These are phyloP conservation scores for Groenewaldozyma auringiensis DNA, from an alignment of 1,139 yeast species.

Conservation along the genomic window DNA sequence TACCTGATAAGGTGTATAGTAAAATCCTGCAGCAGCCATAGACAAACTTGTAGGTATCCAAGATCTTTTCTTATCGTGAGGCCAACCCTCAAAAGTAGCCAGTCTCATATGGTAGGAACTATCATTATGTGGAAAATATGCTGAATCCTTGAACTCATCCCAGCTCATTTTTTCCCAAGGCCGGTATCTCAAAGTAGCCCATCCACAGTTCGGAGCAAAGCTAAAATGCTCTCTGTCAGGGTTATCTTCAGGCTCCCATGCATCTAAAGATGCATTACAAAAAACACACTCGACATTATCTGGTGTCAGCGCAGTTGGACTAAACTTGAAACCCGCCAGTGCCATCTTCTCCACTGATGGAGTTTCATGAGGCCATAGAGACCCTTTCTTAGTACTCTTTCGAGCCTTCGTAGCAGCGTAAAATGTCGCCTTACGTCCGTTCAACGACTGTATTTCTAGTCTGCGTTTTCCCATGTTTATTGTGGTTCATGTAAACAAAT, in stretches of 20 bases:
- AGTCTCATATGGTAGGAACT: slow-evolving; percentile 39
- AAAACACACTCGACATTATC: slow-evolving; percentile 57
- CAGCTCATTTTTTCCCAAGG: slow-evolving; percentile 20
- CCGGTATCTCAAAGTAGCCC: slow-evolving; percentile 27
- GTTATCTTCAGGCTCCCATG: slow-evolving; percentile 34
- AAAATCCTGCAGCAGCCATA: slow-evolving; percentile 65
- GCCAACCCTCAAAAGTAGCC: slow-evolving; percentile 52
- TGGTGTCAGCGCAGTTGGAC: slow-evolving; percentile 37
- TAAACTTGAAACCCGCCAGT: slow-evolving; percentile 59
- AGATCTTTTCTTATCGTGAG: slow-evolving; percentile 39
- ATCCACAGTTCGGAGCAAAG: slow-evolving; percentile 43
- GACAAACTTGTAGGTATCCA: slow-evolving; percentile 38
- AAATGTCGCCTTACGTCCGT: slow-evolving; percentile 24
- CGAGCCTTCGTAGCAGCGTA: slow-evolving; percentile 20
- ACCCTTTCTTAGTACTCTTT: slow-evolving; percentile 13
- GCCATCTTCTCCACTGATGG: slow-evolving; percentile 39
- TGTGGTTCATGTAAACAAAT: not conserved
- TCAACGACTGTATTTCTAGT: slow-evolving; percentile 15
- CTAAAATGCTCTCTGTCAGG: slow-evolving; percentile 40
- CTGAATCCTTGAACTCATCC: slow-evolving; percentile 6
- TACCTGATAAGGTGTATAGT: slow-evolving; percentile 53
- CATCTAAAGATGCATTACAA: slow-evolving; percentile 41
- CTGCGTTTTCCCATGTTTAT: slow-evolving; percentile 3
- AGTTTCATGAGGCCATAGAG: slow-evolving; percentile 27
- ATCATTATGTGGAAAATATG: slow-evolving; percentile 34